Evolutionary conservation across 2,329 filamentous ascomycete species (phyloP).

Genomic region (Metarhizium robertsii): DNA sequence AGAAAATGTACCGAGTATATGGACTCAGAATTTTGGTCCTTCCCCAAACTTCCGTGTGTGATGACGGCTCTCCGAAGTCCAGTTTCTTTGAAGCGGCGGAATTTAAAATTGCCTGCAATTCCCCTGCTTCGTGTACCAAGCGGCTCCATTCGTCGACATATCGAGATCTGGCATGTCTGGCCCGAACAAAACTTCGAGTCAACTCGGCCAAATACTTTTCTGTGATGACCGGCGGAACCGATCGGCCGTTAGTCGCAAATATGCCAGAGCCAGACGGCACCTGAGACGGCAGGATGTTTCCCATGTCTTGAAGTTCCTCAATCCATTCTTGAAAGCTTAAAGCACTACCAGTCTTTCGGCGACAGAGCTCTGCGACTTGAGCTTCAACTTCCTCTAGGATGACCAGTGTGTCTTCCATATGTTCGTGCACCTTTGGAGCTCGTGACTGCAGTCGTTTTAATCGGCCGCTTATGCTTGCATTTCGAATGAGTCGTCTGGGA

Average conservation of each 20-base stretch:
- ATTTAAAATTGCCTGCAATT: conserved; percentile 75
- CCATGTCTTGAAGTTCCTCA: conserved; percentile 78
- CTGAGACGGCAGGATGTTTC: conserved; percentile 55
- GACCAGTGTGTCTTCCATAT: conserved; percentile 73
- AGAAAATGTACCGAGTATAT: conserved; percentile 68
- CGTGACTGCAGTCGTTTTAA: conserved; percentile 67
- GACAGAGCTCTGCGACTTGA: conserved; percentile 69
- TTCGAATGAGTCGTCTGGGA: conserved; percentile 69
- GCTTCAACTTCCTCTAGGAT: conserved; percentile 72
- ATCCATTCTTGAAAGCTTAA: conserved; percentile 85
- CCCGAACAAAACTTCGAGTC: conserved; percentile 70
- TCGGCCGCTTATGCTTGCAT: conserved; percentile 65
- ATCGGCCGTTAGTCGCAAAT: conserved; percentile 33
- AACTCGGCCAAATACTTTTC: conserved; percentile 88
- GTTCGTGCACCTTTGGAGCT: conserved; percentile 77
- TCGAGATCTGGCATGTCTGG: conserved; percentile 72
- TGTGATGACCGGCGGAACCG: conserved; percentile 74
- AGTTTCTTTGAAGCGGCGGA: conserved; percentile 72
- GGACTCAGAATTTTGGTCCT: conserved; percentile 61
- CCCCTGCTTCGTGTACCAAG: conserved; percentile 63
- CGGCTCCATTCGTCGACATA: conserved; percentile 82
- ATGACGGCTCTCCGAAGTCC: conserved; percentile 56
- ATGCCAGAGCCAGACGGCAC: conserved; percentile 32
- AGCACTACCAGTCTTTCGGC: conserved; percentile 71
- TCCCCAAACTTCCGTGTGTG: conserved; percentile 44